phyloP scores from a whole-genome alignment of 148 eudicot genomes.

The Drosera capensis region DNA sequence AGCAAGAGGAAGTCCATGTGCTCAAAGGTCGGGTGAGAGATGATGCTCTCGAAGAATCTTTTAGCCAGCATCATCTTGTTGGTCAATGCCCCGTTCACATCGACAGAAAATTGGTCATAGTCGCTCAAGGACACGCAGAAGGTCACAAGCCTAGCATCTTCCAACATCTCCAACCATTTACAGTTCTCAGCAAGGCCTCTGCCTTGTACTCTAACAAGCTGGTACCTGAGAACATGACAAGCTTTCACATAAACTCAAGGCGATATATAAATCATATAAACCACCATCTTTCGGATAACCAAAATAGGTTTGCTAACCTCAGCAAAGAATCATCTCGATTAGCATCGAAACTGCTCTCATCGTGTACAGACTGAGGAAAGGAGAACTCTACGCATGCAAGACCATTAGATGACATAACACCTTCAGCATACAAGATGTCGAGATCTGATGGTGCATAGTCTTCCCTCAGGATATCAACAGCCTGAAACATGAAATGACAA shows the following conservation, averaged over 20 bases:
- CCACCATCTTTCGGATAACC: background rate
- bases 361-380: constrained; percentile 46
- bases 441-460: constrained; percentile 80
- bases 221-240: constrained; percentile 24
- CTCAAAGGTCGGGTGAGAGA: constrained; percentile 24
- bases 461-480: constrained; percentile 59
- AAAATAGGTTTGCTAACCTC: constrained; percentile 24
- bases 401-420: constrained; percentile 86
- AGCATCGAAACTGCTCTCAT: constrained; percentile 32
- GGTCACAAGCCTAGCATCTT: constrained; percentile 39
- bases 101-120: constrained; percentile 29
- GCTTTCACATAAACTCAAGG: background rate
- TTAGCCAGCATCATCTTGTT: constrained; percentile 72
- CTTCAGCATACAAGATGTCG: constrained; percentile 89
- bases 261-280: background rate
- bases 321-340: constrained; percentile 51
- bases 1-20: constrained; percentile 46
- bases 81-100: constrained; percentile 17
- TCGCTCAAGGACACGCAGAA: constrained; percentile 46
- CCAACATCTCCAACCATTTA: constrained; percentile 84
- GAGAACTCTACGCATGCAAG: constrained; percentile 83
- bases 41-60: constrained; percentile 41
- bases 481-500: constrained; percentile 26
- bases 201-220: constrained; percentile 40
- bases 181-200: constrained; percentile 59